Conservation (phyloP, 2,329 filamentous ascomycete species). For the Beauveria sp. region DNA sequence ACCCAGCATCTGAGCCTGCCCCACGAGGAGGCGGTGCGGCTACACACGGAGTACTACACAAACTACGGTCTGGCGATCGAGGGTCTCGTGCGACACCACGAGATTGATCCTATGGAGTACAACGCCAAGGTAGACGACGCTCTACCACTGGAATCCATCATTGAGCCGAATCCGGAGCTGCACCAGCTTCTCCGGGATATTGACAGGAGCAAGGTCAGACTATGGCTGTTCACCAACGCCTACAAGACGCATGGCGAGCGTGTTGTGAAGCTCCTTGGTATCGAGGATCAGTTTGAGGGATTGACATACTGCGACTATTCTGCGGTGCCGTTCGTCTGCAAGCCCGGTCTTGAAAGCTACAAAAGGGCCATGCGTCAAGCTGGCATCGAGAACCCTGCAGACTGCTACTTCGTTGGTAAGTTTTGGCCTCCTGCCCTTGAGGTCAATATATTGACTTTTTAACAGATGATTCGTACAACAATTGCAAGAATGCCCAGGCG, state of each 20-base stretch:
- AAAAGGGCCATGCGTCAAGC: conserved; percentile 84
- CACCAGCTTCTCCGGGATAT: conserved; percentile 73
- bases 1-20: conserved; percentile 64
- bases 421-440: conserved; percentile 13
- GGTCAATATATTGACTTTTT: background rate
- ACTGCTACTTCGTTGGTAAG: conserved; percentile 91
- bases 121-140: conserved; percentile 94
- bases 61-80: conserved; percentile 97
- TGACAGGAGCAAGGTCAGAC: conserved; percentile 72
- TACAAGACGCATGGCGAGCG: conserved; percentile 81
- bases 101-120: conserved; percentile 92
- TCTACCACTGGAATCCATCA: conserved; percentile 74
- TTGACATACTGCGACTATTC: conserved; percentile 92
- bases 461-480: conserved; percentile 79
- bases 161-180: conserved; percentile 69
- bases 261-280: conserved; percentile 70
- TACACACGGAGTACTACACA: conserved; percentile 89
- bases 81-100: conserved; percentile 85
- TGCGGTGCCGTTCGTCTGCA: conserved; percentile 68
- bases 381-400: conserved; percentile 54
- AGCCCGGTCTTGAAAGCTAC: conserved; percentile 77
- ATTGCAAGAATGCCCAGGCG: conserved; percentile 68
- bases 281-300: conserved; percentile 89
- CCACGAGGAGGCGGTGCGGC: conserved; percentile 69
- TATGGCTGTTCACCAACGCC: conserved; percentile 96